phyloP scores from a whole-genome alignment of 257 asterid genomes.

The Galeopsis tetrahit region DNA sequence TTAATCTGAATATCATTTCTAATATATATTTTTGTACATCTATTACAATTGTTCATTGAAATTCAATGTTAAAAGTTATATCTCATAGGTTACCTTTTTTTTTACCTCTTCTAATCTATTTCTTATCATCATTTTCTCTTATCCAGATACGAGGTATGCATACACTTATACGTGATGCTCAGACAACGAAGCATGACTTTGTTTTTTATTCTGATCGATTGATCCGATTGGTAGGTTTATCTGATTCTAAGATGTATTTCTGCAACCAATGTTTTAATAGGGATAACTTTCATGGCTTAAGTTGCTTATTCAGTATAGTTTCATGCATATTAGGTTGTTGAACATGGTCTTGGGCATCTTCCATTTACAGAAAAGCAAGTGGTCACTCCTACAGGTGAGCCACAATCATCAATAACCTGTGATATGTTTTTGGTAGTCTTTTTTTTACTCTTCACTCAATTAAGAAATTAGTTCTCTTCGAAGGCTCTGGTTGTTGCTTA shows the following conservation, averaged over 20 bases:
- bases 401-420: constrained; percentile 29
- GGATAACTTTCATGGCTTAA: constrained; percentile 19
- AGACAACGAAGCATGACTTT: constrained; percentile 90
- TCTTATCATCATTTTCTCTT: constrained; percentile 35
- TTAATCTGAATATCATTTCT: constrained; percentile 16
- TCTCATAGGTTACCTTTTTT: not conserved
- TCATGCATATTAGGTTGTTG: constrained; percentile 74
- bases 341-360: constrained; percentile 98
- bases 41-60: constrained; percentile 3
- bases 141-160: constrained; percentile 99
- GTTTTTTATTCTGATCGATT: constrained; percentile 92
- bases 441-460: not conserved
- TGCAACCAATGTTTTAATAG: constrained; percentile 9
- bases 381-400: constrained; percentile 94
- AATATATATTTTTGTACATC: not conserved
- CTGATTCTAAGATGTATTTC: constrained; percentile 31
- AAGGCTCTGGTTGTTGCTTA: constrained; percentile 26
- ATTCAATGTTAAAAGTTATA: not conserved
- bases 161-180: constrained; percentile 95
- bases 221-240: constrained; percentile 81
- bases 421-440: constrained; percentile 13
- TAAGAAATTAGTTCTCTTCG: constrained; percentile 23
- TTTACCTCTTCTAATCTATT: constrained; percentile 14
- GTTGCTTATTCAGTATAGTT: constrained; percentile 31
- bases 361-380: constrained; percentile 99